Conservation (phyloP, 257 asterid genomes). For the Penstemon davidsonii region DNA sequence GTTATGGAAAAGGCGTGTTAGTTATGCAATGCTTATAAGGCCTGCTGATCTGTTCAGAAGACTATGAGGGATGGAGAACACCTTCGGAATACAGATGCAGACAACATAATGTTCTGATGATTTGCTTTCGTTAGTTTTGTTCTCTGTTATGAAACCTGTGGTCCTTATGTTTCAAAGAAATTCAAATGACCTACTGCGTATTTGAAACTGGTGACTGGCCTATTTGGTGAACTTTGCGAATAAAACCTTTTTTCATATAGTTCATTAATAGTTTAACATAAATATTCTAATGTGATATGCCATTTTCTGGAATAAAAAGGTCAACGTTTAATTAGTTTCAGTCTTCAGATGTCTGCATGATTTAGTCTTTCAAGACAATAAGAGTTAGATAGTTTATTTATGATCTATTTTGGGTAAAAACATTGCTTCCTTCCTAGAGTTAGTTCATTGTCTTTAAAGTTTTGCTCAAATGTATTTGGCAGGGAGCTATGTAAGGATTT, state of each 20-base stretch:
- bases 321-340: neutral
- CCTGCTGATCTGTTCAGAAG: conserved; percentile 13
- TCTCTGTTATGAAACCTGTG: neutral
- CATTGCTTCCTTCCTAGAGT: conserved; percentile 20
- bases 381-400: neutral
- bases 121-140: neutral
- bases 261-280: neutral
- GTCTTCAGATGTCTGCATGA: neutral
- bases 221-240: conserved; percentile 7
- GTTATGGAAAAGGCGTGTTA: neutral
- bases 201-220: conserved; percentile 7
- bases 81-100: conserved; percentile 3
- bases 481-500: conserved; percentile 87
- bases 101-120: neutral
- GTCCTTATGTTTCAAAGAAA: neutral
- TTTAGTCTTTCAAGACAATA: neutral
- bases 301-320: conserved; percentile 22
- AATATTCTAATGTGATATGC: conserved; percentile 4
- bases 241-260: conserved; percentile 5
- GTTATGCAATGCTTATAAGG: conserved; percentile 1
- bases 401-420: conserved; percentile 5
- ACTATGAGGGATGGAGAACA: neutral
- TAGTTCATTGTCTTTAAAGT: neutral
- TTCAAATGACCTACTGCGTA: conserved; percentile 13
- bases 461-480: conserved; percentile 29